phyloP scores from a whole-genome alignment of 176 grass and related monocot genomes.

The Musa troglodytarum region DNA sequence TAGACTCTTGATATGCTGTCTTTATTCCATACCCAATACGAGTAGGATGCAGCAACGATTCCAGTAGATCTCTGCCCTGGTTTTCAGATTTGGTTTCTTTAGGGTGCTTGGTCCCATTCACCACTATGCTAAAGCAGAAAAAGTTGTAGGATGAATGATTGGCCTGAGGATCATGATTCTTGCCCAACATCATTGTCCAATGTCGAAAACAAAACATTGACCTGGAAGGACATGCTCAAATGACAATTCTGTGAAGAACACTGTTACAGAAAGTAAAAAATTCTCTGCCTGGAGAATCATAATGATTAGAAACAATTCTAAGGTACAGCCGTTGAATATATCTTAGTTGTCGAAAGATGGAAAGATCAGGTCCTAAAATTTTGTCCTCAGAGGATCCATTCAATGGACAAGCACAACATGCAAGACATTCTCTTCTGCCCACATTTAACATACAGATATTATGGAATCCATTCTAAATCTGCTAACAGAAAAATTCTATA shows the following conservation, averaged over 20 bases:
- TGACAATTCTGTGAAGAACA: not conserved
- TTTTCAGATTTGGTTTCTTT: conserved; percentile 8
- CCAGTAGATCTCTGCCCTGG: not conserved
- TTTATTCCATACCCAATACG: conserved; percentile 5
- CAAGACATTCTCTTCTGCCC: not conserved
- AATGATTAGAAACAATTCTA: conserved; percentile 1
- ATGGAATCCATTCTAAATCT: not conserved
- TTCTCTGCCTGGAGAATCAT: not conserved
- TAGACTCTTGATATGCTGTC: not conserved
- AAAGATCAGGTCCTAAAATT: not conserved
- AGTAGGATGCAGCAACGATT: conserved; percentile 4
- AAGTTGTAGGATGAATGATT: conserved; percentile 9
- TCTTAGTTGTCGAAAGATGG: not conserved
- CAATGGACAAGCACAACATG: not conserved
- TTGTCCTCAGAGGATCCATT: not conserved
- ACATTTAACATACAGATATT: not conserved
- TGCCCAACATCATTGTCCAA: conserved; percentile 9
- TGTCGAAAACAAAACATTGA: conserved; percentile 9
- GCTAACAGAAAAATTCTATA: not conserved
- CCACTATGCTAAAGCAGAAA: conserved; percentile 14
- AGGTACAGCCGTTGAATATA: not conserved
- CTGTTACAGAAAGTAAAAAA: conserved; percentile 1
- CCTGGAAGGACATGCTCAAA: not conserved
- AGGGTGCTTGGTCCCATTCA: conserved; percentile 5
- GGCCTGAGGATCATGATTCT: conserved; percentile 2